Percentiles rank a stretch among this genome's conserved stretches.
phyloP scores from a whole-genome alignment of 148 eudicot species.

The Camellia lanceoleosa region DNA sequence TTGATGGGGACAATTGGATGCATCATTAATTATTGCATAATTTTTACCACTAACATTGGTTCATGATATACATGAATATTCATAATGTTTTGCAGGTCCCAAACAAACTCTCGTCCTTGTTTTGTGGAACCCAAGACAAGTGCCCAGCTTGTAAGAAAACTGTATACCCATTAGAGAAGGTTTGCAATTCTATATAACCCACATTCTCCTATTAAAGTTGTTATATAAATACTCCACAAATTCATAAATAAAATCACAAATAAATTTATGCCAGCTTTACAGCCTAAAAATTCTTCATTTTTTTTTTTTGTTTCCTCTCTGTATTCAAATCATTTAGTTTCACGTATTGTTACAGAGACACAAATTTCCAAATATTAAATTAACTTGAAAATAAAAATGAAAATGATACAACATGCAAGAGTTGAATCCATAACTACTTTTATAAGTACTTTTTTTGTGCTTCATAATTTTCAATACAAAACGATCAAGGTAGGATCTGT shows the following conservation, averaged over 20 bases:
- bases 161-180: conserved; percentile 90
- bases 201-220: neutral
- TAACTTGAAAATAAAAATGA: neutral
- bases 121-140: conserved; percentile 86
- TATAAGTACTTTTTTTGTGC: too few species aligned
- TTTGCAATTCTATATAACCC: conserved; percentile 13
- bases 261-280: neutral
- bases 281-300: too few species aligned
- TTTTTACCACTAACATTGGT: neutral
- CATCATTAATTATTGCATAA: neutral
- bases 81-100: conserved; percentile 36
- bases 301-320: too few species aligned
- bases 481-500: too few species aligned
- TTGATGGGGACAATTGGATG: neutral
- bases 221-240: neutral
- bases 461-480: too few species aligned
- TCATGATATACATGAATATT: neutral
- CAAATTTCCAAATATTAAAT: neutral
- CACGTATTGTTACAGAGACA: too few species aligned
- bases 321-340: too few species aligned
- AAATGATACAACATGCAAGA: too few species aligned
- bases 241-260: neutral
- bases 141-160: conserved; percentile 75
- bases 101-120: conserved; percentile 65
- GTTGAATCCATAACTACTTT: too few species aligned